phyloP scores from a whole-genome alignment of 2,329 filamentous ascomycete genomes.

The Phaeosphaeria sp. region DNA sequence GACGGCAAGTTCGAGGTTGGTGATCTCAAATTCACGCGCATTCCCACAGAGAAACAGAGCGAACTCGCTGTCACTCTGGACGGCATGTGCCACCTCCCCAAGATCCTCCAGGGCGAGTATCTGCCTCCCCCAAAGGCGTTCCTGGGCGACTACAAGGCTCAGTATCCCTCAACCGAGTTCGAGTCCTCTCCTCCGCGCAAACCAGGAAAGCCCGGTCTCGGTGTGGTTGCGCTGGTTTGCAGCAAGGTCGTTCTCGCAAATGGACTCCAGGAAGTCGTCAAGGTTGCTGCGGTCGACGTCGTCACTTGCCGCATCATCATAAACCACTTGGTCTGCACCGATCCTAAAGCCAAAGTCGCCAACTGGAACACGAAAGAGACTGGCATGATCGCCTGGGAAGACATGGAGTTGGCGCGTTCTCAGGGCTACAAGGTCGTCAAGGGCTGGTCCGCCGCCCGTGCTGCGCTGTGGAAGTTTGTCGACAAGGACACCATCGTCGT shows the following conservation, averaged over 20 bases:
- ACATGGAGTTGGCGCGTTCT: slow-evolving; percentile 35
- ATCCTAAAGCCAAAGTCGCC: slow-evolving; percentile 23
- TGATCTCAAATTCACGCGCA: slow-evolving; percentile 34
- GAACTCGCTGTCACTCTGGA: slow-evolving; percentile 28
- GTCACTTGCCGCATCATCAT: slow-evolving; percentile 39
- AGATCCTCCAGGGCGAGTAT: slow-evolving; percentile 34
- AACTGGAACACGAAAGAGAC: slow-evolving; percentile 36
- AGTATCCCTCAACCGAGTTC: slow-evolving; percentile 30
- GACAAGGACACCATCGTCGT: slow-evolving; percentile 44
- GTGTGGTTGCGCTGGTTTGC: slow-evolving; percentile 34
- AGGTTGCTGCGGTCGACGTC: slow-evolving; percentile 43
- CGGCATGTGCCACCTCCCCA: slow-evolving; percentile 36
- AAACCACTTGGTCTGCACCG: slow-evolving; percentile 39
- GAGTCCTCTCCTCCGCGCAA: slow-evolving; percentile 22
- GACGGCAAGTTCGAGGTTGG: slow-evolving; percentile 31
- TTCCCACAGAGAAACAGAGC: slow-evolving; percentile 29
- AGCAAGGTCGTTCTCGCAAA: slow-evolving; percentile 35
- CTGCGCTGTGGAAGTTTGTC: slow-evolving; percentile 38
- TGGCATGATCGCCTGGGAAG: slow-evolving; percentile 28
- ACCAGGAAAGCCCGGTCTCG: slow-evolving; percentile 16
- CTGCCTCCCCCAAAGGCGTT: slow-evolving; percentile 35
- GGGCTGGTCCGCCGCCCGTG: slow-evolving; percentile 41
- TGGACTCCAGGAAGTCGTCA: slow-evolving; percentile 35
- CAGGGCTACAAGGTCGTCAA: slow-evolving; percentile 41
- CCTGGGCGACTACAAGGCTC: slow-evolving; percentile 21